Evolutionary conservation across 73 alveolate genomes (phyloP).

Genomic region (Symbiodinium pilosum): DNA sequence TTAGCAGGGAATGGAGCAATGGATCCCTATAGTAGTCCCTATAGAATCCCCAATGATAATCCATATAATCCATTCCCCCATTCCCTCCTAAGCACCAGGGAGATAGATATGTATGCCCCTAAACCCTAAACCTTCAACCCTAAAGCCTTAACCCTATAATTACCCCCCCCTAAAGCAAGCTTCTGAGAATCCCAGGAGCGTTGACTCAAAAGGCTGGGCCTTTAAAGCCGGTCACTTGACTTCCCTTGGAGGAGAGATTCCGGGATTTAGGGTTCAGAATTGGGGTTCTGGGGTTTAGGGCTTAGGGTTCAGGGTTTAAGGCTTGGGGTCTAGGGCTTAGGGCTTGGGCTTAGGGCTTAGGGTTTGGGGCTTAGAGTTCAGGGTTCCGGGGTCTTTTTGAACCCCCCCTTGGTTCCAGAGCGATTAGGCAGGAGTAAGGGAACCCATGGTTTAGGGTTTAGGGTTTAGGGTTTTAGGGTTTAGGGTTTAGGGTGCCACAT

Average conservation of each 20-base stretch:
- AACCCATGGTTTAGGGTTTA: too few relatives aligned
- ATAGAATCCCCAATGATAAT: too few relatives aligned
- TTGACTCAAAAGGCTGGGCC: not conserved
- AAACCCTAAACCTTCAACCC: not conserved
- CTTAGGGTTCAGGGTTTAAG: not conserved
- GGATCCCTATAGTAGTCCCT: too few relatives aligned
- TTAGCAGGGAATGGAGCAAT: too few relatives aligned
- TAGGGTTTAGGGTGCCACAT: too few relatives aligned
- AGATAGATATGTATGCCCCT: too few relatives aligned
- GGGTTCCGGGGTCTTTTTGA: not conserved
- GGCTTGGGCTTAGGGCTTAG: not conserved
- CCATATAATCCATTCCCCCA: too few relatives aligned
- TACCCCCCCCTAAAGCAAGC: not conserved
- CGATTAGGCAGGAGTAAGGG: too few relatives aligned
- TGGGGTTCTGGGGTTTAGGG: not conserved
- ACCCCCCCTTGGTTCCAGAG: not conserved
- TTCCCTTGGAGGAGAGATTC: not conserved
- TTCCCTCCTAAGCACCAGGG: too few relatives aligned
- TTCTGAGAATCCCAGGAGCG: not conserved
- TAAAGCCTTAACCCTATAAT: not conserved
- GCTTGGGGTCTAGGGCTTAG: not conserved
- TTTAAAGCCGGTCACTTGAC: not conserved
- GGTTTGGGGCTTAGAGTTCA: not conserved
- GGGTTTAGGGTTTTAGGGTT: not conserved
- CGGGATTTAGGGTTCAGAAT: not conserved